Conservation (phyloP, 2,329 filamentous ascomycete genomes). For the Talaromyces rugulosus region DNA sequence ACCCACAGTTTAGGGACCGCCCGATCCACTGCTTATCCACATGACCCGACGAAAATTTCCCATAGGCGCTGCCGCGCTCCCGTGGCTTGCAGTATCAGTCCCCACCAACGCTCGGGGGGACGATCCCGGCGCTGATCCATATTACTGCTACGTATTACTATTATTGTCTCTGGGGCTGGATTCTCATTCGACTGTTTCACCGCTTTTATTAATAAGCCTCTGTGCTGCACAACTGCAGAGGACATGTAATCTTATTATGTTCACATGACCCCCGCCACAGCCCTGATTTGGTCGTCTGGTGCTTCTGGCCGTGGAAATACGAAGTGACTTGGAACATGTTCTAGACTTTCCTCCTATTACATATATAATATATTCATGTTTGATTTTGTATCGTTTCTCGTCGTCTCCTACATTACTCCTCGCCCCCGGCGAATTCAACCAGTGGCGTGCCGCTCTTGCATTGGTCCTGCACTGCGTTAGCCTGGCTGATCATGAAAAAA, state of each 20-base stretch:
- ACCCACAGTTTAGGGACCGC: no score
- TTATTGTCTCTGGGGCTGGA: background rate
- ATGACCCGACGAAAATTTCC: conserved; percentile 15
- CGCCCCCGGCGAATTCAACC: conserved; percentile 64
- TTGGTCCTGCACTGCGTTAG: conserved; percentile 55
- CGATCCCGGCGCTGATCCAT: background rate
- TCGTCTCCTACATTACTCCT: no score
- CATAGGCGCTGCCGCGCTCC: background rate
- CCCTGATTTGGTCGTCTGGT: no score
- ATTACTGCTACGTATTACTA: background rate
- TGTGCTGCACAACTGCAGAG: no score
- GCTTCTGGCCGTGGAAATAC: no score
- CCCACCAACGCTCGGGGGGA: background rate
- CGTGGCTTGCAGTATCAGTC: background rate
- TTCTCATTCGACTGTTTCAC: background rate
- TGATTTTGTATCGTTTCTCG: no score
- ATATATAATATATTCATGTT: no score
- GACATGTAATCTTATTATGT: background rate
- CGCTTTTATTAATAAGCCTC: background rate
- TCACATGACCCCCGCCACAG: background rate
- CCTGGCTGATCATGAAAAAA: background rate
- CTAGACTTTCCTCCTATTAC: no score
- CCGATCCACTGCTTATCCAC: conserved; percentile 2
- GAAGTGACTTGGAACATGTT: no score
- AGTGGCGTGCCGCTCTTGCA: conserved; percentile 73